Base-by-base conservation (phyloP, 768 basidiomycete species). In the Dentipellis fragilis region DNA sequence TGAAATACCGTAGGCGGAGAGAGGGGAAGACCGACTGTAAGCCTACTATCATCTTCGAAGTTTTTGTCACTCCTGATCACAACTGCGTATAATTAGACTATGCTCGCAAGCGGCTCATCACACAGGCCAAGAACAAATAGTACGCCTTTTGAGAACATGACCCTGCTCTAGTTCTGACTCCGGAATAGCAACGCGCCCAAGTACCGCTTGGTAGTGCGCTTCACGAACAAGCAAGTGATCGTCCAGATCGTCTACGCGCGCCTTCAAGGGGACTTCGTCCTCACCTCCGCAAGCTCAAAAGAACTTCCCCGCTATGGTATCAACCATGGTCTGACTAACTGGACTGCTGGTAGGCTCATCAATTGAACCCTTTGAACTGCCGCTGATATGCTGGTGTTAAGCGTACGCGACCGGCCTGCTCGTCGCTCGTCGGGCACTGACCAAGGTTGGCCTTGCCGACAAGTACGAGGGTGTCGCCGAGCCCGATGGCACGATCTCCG, bases 101-200 rank as follows among this genome's bases (percentile, higher is more conserved):
- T 66, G 96, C 96, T 61, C 90, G 96, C 64, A 96, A 97, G 78
- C 86, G 94, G 63, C 83, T 99, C 54, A 84, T 98, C 62, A 84
- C 90, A 57, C 96, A 99, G 80, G 93, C 96, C 57, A 99, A 99
- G 82, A 98, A 97, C 85, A 98, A 98, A 80, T 98, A 96, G 87
- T 88, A 69, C 36, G 83, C 38, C 29, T 23, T 56, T 16, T 46
- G 37, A 36, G 16, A 8, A 35, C 12, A 4, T 55, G 16, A 17
- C 40, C n/a, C 36, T 53, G 19, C 42, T 23, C 10, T 34, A 17
- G 9, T 45, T 1, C 23, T 55, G 19, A 19, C 60, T 54, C 1
- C 42, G 14, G 21, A 22, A 23, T 14, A 89, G 87, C 78, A 95
- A 95, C 65, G 91, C 93, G 39, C 93, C 94, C 55, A 96, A 97